phyloP scores from a whole-genome alignment of 2,329 filamentous ascomycete species.

The Ophiostoma piceae region DNA sequence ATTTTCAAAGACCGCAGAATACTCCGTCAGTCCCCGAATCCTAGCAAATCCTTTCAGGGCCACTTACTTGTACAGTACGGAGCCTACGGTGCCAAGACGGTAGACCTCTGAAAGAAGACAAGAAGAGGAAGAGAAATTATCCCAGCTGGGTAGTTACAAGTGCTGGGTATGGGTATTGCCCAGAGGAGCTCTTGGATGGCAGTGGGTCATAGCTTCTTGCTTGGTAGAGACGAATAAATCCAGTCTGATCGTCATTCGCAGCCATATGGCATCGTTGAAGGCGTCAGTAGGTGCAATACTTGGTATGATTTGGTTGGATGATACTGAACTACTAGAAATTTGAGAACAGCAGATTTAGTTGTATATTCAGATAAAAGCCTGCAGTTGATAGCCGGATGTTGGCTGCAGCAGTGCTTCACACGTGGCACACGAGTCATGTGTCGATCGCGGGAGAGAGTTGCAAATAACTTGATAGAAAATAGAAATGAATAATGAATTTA shows the following conservation, averaged over 20 bases:
- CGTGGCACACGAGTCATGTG: neutral
- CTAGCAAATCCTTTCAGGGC: neutral
- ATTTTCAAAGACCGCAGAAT: constrained; percentile 1
- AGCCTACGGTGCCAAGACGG: neutral
- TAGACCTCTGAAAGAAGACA: too few relatives aligned
- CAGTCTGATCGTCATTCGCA: neutral
- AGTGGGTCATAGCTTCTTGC: too few relatives aligned
- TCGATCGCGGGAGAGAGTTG: neutral
- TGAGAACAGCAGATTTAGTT: too few relatives aligned
- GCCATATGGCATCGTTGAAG: constrained; percentile 10
- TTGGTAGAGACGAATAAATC: neutral
- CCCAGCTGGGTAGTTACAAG: neutral
- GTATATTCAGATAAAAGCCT: too few relatives aligned
- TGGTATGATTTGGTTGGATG: too few relatives aligned
- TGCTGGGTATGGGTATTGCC: neutral
- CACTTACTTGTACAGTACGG: neutral
- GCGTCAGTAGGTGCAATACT: neutral
- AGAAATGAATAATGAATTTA: too few relatives aligned
- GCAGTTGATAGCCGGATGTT: too few relatives aligned
- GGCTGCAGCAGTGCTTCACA: neutral
- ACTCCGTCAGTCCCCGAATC: neutral
- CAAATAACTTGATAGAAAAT: too few relatives aligned
- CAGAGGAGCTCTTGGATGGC: neutral
- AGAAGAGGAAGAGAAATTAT: neutral
- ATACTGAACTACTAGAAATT: too few relatives aligned